A percentile compares a stretch with the other conserved stretches of the same genome.
Conservation (phyloP, 441 rosid species). For the Pelargonium myrrhifolium region DNA sequence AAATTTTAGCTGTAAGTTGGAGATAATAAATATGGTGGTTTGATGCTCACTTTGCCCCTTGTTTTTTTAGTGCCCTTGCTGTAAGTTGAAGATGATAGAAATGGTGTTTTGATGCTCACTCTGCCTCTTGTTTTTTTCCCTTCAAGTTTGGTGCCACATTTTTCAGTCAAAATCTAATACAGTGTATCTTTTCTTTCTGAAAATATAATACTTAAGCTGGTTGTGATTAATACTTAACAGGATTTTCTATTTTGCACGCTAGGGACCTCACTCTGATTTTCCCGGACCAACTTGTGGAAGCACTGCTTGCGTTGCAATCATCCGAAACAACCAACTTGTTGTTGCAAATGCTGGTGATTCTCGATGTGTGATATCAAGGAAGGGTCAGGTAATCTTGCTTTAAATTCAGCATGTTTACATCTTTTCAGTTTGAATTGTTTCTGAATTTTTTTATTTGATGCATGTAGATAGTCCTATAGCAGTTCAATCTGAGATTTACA, state of each 20-base stretch:
- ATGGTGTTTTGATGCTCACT: background rate
- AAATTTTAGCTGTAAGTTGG: too few relatives aligned
- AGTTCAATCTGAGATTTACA: too few relatives aligned
- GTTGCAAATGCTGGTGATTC: constrained; percentile 94
- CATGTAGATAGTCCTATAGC: too few relatives aligned
- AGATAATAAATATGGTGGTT: too few relatives aligned
- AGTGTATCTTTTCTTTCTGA: background rate
- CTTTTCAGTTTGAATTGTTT: too few relatives aligned
- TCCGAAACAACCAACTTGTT: constrained; percentile 51
- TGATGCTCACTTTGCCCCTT: too few relatives aligned
- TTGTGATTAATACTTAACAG: background rate
- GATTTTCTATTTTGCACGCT: constrained; percentile 17
- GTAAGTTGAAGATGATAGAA: background rate
- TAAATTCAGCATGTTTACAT: background rate
- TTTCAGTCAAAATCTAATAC: background rate
- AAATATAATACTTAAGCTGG: background rate
- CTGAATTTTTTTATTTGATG: too few relatives aligned
- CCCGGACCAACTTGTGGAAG: constrained; percentile 63
- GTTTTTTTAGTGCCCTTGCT: background rate
- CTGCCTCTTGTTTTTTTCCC: background rate
- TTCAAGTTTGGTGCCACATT: background rate
- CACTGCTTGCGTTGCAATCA: constrained; percentile 82
- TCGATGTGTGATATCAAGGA: constrained; percentile 72
- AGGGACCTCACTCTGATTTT: constrained; percentile 74
- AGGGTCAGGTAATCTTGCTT: constrained; percentile 60